Evolutionary conservation across 2,329 filamentous ascomycete species (phyloP), one percentile per base, ranked within the genome.

Genomic region (Aspergillus awamori): DNA sequence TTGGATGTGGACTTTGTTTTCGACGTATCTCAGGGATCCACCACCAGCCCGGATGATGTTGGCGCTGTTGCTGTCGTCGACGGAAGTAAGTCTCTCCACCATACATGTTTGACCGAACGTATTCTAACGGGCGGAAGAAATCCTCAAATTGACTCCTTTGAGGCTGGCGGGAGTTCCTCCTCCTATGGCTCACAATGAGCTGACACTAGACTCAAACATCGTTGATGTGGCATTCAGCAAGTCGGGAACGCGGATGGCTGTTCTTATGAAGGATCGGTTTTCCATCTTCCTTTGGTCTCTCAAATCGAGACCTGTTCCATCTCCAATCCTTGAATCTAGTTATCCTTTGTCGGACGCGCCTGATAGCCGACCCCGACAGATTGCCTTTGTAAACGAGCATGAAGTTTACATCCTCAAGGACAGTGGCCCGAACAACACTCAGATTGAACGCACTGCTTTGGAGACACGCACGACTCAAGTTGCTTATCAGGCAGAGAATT

Each of bases 31-130:
- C 83, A 87, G 57, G 92, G 92, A 15, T 88, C 91, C 10, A 85
- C 88, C 24, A 78, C 80, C 2, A 84, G 88, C 10, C 92, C 93
- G 1, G 75, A 90, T 63, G 94, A 98, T 76, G 84, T 87, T 71
- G 94, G 93, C 28, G 83, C 89, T 15, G 87, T 96, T 43, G 90
- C 88, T 8, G 93, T 96, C 5, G 87, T 97, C 45, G 95, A 98
- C 75, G 95, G 95, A 15, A 85, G 81, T 81, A 75, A 75, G 82
- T 78, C 5, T 51, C 15, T 28, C 11, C 33, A n/a, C 8, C 13
- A 47, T 10, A 60, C 8, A 24, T 57, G 47, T 47, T 47, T 20
- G 13, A 41, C 36, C 38, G 39, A 10, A 47, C 17, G 10, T 22
- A 30, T 36, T 43, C 66, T 72, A 59, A 72, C 64, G 58, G 79